These are phyloP conservation scores for Tetrapisispora iriomotensis DNA, from an alignment of 805 yeast genomes.

Conservation along the genomic window DNA sequence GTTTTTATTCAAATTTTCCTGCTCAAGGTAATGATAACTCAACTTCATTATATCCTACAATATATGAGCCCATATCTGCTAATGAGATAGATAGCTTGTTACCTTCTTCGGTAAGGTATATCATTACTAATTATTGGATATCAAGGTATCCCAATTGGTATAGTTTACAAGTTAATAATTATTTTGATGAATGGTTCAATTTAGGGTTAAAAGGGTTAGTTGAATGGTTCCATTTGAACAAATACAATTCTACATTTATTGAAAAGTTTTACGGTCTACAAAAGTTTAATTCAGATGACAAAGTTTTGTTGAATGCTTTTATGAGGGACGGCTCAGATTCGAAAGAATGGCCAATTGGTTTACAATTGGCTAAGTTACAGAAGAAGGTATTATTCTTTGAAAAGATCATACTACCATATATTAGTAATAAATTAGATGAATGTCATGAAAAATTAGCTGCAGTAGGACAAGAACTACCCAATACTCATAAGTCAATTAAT, in stretches of 20 bases:
- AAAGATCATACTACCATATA: slow-evolving; percentile 56
- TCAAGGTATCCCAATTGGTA: slow-evolving; percentile 64
- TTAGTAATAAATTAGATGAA: slow-evolving; percentile 57
- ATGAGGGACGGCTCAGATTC: slow-evolving; percentile 1
- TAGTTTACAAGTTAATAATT: slow-evolving; percentile 50
- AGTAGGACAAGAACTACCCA: slow-evolving; percentile 32
- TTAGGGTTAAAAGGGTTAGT: slow-evolving; percentile 48
- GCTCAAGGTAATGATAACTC: slow-evolving; percentile 7
- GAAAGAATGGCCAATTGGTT: slow-evolving; percentile 16
- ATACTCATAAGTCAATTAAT: slow-evolving; percentile 11
- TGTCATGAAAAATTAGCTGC: slow-evolving; percentile 54
- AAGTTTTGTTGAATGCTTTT: slow-evolving; percentile 7
- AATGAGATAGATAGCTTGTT: slow-evolving; percentile 66
- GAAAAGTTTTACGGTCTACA: slow-evolving; percentile 90
- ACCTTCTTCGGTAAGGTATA: slow-evolving; percentile 73
- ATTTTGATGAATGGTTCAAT: slow-evolving; percentile 61
- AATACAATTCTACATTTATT: slow-evolving; percentile 79
- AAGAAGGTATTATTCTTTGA: slow-evolving; percentile 45
- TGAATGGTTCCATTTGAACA: slow-evolving; percentile 59
- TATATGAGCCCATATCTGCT: slow-evolving; percentile 80
- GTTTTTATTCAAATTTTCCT: slow-evolving; percentile 27
- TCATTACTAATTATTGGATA: slow-evolving; percentile 67
- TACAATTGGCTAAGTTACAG: slow-evolving; percentile 46
- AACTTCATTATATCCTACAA: slow-evolving; percentile 45
- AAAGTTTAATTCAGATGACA: slow-evolving; percentile 32